Evolutionary conservation across 441 rosid species (phyloP), one percentile per base, ranked within the genome.

Genomic region (Populus hybrid): DNA sequence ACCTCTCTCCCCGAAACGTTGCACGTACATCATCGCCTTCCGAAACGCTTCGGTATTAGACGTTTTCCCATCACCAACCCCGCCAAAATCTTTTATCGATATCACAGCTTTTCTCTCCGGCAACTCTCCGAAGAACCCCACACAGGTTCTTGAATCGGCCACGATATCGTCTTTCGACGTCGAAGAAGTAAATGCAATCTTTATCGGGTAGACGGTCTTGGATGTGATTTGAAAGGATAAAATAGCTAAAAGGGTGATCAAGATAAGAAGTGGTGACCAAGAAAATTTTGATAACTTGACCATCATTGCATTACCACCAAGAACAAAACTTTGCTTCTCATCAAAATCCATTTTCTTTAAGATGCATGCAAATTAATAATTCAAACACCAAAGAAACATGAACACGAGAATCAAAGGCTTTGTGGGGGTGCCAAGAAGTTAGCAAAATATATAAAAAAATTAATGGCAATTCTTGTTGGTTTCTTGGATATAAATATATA

Each of bases 61-160:
- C 36, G 91, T 90, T 67, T 68, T 77, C 0, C 98, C 98, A 67
- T 95, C 99, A 10, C 98, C 97, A 7, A 94, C 90, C 2, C 97
- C 99, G 1, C 99, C 98, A 84, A 94, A 95, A 34, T 94, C 95
- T 34, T 73, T 69, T 46, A 95, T 79, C 70, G 95, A 94, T 90
- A 87, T 85, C 26, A 87, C 92, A 65, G 85, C 81, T 81, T 83
- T 81, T 18, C 92, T 88, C 79, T 59, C 75, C 18, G 82, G 85
- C 67, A 85, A 77, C 20, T 23, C 34, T 28, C 64, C 79, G 18
- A 79, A 80, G 75, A 92, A 86, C 36, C 85, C 87, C 63, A 80
- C 81, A 42, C 96, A 92, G 70, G 86, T 82, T n/a, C 64, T n/a
- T 46, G 79, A 32, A 21, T 34, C 16, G 21, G 30, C 46, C 3